Conservation (phyloP, 1,284 basidiomycete genomes). For the Coniferiporia weirii region DNA sequence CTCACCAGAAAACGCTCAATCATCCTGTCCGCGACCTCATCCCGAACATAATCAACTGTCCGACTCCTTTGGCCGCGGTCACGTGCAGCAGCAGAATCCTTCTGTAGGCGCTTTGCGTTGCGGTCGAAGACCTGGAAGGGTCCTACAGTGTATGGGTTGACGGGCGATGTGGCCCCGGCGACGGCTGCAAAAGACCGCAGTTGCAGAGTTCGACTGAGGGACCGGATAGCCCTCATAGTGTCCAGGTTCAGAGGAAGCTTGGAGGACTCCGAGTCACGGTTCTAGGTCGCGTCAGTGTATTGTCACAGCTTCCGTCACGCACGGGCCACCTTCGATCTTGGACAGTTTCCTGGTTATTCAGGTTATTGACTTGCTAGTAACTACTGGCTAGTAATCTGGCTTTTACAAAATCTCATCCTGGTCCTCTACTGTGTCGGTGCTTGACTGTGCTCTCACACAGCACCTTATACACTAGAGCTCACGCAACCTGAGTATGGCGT, state of each 20-base stretch:
- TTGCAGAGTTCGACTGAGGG: not conserved
- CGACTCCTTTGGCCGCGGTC: conserved; percentile 58
- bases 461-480: not conserved
- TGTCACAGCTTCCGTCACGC: no score
- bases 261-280: not conserved
- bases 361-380: no score
- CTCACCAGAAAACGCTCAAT: conserved; percentile 81
- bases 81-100: conserved; percentile 64
- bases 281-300: no score
- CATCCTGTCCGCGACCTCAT: conserved; percentile 87
- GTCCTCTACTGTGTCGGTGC: no score
- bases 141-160: conserved; percentile 38
- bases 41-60: conserved; percentile 88
- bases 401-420: no score
- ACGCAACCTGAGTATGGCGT: not conserved
- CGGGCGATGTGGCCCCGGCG: conserved; percentile 4
- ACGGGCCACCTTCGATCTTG: no score
- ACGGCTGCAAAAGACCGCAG: conserved; percentile 25
- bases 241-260: not conserved
- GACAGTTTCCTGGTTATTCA: no score
- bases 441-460: no score
- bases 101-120: conserved; percentile 75
- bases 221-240: not conserved
- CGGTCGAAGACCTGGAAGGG: conserved; percentile 89
- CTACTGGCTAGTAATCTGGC: no score